Conservation (phyloP, 768 basidiomycete genomes). For the Agaricus blazei region DNA sequence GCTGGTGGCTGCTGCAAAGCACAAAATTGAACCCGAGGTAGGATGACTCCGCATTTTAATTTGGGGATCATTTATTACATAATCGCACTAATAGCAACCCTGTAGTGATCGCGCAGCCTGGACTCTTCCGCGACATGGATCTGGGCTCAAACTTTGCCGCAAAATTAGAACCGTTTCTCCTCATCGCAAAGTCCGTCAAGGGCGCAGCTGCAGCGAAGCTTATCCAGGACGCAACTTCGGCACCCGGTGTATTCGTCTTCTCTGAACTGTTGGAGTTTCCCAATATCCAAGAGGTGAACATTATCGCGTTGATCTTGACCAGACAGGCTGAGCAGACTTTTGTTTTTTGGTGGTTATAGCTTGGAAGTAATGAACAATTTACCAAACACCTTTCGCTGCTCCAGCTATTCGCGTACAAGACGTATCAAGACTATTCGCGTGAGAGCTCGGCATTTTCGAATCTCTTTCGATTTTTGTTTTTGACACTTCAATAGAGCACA, state of each 20-base stretch:
- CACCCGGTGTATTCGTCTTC: constrained; percentile 90
- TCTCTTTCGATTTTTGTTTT: background rate
- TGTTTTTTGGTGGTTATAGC: constrained; percentile 35
- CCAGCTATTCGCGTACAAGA: constrained; percentile 87
- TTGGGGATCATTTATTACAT: background rate
- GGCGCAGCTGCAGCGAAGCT: constrained; percentile 92
- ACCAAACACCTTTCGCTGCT: constrained; percentile 59
- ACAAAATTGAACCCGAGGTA: no score
- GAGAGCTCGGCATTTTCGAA: constrained; percentile 15
- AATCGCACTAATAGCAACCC: background rate
- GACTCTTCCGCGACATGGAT: constrained; percentile 37
- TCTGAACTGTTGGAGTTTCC: constrained; percentile 80
- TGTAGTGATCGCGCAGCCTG: background rate
- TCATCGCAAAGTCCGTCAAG: constrained; percentile 89
- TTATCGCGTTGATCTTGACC: background rate
- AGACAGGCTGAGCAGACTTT: background rate
- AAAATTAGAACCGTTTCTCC: constrained; percentile 83
- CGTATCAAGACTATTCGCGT: constrained; percentile 81
- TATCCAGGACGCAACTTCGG: constrained; percentile 78
- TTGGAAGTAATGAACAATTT: constrained; percentile 61
- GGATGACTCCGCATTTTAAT: no score
- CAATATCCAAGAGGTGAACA: constrained; percentile 76
- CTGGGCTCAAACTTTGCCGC: constrained; percentile 55
- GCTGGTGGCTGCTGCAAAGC: no score
- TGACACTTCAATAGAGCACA: constrained; percentile 46